These are phyloP conservation scores for Saccharomyces hybrid DNA, from an alignment of 1,139 yeast species.

Conservation along the genomic window DNA sequence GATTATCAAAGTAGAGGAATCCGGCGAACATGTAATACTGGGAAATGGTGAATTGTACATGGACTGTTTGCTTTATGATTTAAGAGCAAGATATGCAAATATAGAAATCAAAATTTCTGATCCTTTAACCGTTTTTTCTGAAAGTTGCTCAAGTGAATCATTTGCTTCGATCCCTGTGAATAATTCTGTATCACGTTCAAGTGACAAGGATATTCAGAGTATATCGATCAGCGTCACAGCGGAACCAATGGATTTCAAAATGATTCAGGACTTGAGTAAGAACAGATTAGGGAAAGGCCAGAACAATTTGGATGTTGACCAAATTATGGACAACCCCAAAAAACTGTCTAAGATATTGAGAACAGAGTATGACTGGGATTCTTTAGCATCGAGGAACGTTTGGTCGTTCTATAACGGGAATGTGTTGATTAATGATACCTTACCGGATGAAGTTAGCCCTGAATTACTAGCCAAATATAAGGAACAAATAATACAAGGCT, in stretches of 20 bases:
- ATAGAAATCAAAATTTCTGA: constrained; percentile 77
- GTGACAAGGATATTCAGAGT: constrained; percentile 43
- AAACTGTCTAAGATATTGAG: constrained; percentile 49
- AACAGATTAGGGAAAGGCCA: constrained; percentile 37
- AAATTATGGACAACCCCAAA: constrained; percentile 34
- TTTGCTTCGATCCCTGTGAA: constrained; percentile 54
- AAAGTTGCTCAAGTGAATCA: constrained; percentile 64
- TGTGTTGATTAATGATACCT: constrained; percentile 66
- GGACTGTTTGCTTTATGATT: constrained; percentile 76
- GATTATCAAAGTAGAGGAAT: constrained; percentile 67
- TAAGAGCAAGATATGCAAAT: constrained; percentile 52
- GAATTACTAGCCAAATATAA: constrained; percentile 39
- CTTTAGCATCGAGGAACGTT: constrained; percentile 71
- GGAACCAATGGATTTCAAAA: constrained; percentile 57
- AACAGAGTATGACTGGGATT: constrained; percentile 66
- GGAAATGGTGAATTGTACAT: constrained; percentile 86
- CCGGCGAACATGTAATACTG: constrained; percentile 75
- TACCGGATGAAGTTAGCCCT: constrained; percentile 64
- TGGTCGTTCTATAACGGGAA: constrained; percentile 65
- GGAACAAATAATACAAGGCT: constrained; percentile 62
- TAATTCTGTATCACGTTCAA: neutral
- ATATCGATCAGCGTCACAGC: constrained; percentile 65
- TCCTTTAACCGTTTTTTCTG: constrained; percentile 74
- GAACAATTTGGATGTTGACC: constrained; percentile 4
- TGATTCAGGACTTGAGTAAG: constrained; percentile 51